Conservation (phyloP, 1,139 yeast species). For the Lodderomyces metapsilosis region DNA sequence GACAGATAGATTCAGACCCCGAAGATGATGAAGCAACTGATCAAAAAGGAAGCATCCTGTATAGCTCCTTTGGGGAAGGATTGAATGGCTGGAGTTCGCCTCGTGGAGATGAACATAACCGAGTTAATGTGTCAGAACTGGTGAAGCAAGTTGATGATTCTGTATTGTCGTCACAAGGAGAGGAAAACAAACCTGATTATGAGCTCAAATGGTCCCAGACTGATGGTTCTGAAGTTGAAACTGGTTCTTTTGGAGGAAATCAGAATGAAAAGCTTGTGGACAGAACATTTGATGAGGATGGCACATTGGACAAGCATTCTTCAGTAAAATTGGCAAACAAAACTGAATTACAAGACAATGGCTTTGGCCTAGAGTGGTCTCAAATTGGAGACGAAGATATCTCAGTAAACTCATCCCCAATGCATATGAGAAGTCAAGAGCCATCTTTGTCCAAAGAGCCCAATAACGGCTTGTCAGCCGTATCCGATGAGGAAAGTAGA, state of each 20-base stretch:
- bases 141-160: background rate
- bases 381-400: background rate
- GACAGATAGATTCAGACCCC: background rate
- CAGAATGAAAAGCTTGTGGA: background rate
- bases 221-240: background rate
- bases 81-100: background rate
- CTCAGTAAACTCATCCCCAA: background rate
- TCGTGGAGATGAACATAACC: too few species aligned
- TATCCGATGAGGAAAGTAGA: background rate
- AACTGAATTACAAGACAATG: background rate
- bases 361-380: background rate
- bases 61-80: too few species aligned
- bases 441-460: too few species aligned
- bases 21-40: background rate
- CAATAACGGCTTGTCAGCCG: background rate
- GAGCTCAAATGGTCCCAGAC: background rate
- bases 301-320: background rate
- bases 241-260: background rate
- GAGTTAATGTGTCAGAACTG: background rate
- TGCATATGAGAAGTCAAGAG: too few species aligned
- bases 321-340: background rate
- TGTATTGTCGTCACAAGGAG: background rate
- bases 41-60: too few species aligned
- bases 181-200: background rate
- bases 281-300: background rate